Evolutionary conservation across 2,329 filamentous ascomycete species (phyloP), one percentile per base, ranked within the genome.

Genomic region (Fusarium sp.): DNA sequence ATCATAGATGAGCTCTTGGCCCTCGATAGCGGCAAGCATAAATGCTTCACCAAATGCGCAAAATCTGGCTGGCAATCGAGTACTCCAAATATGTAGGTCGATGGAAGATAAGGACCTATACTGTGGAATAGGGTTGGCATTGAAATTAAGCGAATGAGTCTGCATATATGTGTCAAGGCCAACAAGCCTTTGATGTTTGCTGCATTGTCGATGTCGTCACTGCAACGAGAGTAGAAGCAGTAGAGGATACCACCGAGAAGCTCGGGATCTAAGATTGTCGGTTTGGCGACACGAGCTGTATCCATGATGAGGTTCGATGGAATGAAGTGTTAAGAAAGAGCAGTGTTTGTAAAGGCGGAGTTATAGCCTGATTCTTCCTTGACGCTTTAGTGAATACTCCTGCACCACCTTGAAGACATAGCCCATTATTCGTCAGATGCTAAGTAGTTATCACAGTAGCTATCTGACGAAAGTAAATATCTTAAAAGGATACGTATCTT

Each of bases 231-330:
- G 12, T 11, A 51, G n/a, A 51, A 20, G 4, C 1, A 4, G 12
- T 30, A 51, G 30, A 24, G 5, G n/a, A 51, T 7, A 11, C 2
- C 4, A 8, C 3, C 0, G 17, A 35, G 3, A 35, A 51, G 3
- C 17, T 51, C n/a, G 2, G n/a, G 0, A 14, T 8, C 17, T 20
- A 35, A 1, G 6, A 24, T 24, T 24, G 3, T 10, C 12, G 8
- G 8, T 7, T 8, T 24, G 0, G 6, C 1, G 12, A 4, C 30
- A 5, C 3, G 48, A 35, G 2, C 0, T 2, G 4, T 15, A 2
- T 32, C 12, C n/a, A 35, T 11, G 0, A 35, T 8, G n/a, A 12
- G 3, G 2, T 20, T 14, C 9, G 8, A 24, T 11, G 30, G 8
- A 24, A 15, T 35, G 11, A 3, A 35, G 6, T 11, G 14, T 12